Evolutionary conservation across 352 stramenopile genomes (phyloP).

Genomic region (Globisporangium iwayamae): DNA sequence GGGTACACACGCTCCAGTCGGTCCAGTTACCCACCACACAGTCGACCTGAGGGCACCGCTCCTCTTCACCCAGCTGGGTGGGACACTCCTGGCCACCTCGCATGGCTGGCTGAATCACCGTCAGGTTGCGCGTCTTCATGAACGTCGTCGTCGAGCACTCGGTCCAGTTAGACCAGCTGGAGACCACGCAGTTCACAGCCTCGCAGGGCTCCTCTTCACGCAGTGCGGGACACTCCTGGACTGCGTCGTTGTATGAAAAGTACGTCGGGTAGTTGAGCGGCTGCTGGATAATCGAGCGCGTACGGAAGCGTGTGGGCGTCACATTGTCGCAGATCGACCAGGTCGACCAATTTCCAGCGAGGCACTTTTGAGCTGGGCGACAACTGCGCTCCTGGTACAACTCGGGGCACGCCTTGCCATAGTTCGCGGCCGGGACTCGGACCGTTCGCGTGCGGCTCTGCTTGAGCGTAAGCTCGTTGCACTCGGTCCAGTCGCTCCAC

Average conservation of each 20-base stretch:
- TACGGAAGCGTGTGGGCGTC: conserved; percentile 31
- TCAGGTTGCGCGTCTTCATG: conserved; percentile 34
- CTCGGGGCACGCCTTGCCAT: conserved; percentile 36
- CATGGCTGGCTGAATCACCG: conserved; percentile 32
- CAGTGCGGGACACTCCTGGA: conserved; percentile 29
- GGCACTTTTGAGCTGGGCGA: conserved; percentile 34
- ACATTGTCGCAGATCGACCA: conserved; percentile 42
- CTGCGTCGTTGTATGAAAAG: conserved; percentile 1
- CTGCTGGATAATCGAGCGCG: conserved; percentile 33
- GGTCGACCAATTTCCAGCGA: conserved; percentile 41
- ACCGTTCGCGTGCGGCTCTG: conserved; percentile 40
- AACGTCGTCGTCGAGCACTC: conserved; percentile 35
- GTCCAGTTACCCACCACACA: conserved; percentile 35
- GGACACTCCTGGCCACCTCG: conserved; percentile 41
- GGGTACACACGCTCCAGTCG: conserved; percentile 33
- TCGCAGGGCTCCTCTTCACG: conserved; percentile 40
- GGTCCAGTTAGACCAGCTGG: conserved; percentile 45
- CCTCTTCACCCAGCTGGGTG: conserved; percentile 26
- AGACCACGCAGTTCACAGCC: conserved; percentile 47
- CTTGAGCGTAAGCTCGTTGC: conserved; percentile 25
- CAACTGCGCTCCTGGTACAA: conserved; percentile 46
- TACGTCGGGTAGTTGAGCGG: not conserved
- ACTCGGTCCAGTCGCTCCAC: conserved; percentile 48
- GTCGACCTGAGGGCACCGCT: conserved; percentile 32
- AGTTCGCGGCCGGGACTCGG: conserved; percentile 28